Evolutionary conservation across 495 filamentous ascomycete genomes (phyloP), one percentile per base, ranked within the genome.

Genomic region (Hypoxylon lienhwacheense): DNA sequence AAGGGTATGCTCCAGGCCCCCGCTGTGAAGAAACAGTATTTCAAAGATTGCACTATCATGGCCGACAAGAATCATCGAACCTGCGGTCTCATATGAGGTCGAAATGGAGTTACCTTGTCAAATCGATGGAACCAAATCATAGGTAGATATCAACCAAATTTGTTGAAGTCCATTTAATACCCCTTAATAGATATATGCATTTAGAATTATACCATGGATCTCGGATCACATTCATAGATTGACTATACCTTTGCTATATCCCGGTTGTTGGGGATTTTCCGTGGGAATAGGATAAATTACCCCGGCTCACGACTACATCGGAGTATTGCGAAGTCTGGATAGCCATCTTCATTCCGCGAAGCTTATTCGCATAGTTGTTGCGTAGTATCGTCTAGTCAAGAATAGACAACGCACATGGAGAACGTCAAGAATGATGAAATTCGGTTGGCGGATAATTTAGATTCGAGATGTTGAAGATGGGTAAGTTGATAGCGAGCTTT

Each of bases 371-470:
- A 47, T 44, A 7, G 16, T 33, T 8, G 29, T 33, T 35, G 10
- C 26, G 47, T 41, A 33, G 39, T 15, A 46, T 43, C 4, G 31
- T 34, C 45, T 29, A 47, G 7, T 24, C 19, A 7, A 34, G 31
- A 15, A 34, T 33, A 54, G 26, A 17, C 51, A 17, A n/a, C n/a
- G n/a, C n/a, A n/a, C n/a, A n/a, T n/a, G n/a, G 29, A 16, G 40
- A 45, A 46, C 24, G 19, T 41, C 12, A 12, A 50, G 21, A 34
- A 43, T 35, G 44, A 17, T 35, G 29, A 42, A 28, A 32, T 19
- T 44, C 32, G 42, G 47, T 53, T 61, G 40, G 47, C 43, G 58
- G 58, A 53, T 61, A 56, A 55, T 61, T 50, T 47, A 21, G 36
- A 32, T 12, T 7, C 35, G 14, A 6, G 11, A 57, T 47, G 7